Conservation (phyloP, 2,329 filamentous ascomycete species). For the Chaetomiaceae sp. region DNA sequence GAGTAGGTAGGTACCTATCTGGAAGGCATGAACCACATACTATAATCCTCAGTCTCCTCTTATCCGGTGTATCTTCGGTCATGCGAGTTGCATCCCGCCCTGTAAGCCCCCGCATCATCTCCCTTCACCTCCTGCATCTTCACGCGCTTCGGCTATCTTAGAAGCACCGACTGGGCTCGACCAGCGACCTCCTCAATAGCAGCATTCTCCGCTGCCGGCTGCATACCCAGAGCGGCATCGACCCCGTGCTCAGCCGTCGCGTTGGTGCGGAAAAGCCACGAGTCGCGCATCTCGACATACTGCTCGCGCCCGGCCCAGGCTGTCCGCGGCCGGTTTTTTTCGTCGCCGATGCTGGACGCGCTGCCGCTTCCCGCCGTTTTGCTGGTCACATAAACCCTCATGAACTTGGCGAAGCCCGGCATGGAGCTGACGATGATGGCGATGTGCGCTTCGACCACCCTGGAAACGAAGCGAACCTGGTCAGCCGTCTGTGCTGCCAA, state of each 20-base stretch:
- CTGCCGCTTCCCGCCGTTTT: neutral
- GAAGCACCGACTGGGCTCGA: no score
- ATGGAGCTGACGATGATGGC: constrained; percentile 3
- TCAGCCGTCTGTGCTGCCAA: neutral
- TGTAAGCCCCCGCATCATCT: no score
- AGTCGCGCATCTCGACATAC: neutral
- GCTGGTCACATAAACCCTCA: neutral
- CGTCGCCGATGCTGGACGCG: neutral
- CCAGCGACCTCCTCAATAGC: no score
- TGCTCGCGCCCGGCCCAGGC: neutral
- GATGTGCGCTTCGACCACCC: neutral
- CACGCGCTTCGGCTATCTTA: no score
- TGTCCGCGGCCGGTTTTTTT: neutral
- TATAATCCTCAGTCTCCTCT: no score
- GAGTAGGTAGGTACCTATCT: no score
- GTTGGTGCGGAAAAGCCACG: neutral
- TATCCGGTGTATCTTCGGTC: no score
- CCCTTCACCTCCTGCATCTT: no score
- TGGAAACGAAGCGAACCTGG: neutral
- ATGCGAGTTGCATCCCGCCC: no score
- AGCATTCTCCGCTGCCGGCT: neutral
- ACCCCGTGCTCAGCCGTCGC: neutral
- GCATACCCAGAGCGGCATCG: neutral
- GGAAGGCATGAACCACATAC: no score
- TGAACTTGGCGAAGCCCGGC: constrained; percentile 2